Conservation (phyloP, 2,329 filamentous ascomycete genomes). For the Akanthomyces lecanii region DNA sequence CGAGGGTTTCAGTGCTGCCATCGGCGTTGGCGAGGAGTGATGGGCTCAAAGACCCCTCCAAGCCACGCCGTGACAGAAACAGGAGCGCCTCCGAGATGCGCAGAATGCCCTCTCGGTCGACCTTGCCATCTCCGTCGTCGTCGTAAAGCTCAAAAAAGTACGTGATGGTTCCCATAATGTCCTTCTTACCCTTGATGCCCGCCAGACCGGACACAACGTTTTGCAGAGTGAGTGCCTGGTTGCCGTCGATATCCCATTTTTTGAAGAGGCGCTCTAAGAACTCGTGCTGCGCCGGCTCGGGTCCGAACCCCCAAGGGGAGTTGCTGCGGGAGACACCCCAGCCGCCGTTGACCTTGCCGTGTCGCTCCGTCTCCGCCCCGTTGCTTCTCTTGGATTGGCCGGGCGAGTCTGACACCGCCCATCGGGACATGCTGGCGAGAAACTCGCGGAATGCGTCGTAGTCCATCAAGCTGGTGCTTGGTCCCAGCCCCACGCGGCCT, state of each 20-base stretch:
- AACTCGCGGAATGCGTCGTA: conserved; percentile 96
- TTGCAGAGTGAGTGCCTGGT: conserved; percentile 76
- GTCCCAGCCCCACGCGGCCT: conserved; percentile 80
- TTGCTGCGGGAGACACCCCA: conserved; percentile 41
- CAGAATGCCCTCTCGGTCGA: conserved; percentile 92
- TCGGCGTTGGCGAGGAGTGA: conserved; percentile 37
- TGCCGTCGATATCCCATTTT: conserved; percentile 79
- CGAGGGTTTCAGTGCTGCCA: conserved; percentile 42
- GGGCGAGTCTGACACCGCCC: conserved; percentile 87
- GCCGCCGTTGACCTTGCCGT: conserved; percentile 57
- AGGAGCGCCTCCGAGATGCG: conserved; percentile 90
- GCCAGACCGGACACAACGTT: conserved; percentile 90
- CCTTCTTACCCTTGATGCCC: conserved; percentile 83
- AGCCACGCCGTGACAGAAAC: conserved; percentile 83
- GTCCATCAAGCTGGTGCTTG: conserved; percentile 91
- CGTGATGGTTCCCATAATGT: conserved; percentile 96
- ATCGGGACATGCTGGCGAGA: conserved; percentile 80
- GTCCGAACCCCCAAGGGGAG: conserved; percentile 53
- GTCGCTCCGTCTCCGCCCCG: conserved; percentile 48
- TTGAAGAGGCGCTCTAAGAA: conserved; percentile 85
- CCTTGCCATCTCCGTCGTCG: conserved; percentile 82
- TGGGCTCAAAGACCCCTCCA: conserved; percentile 66
- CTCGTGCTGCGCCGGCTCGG: conserved; percentile 83
- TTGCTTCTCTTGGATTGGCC: conserved; percentile 49
- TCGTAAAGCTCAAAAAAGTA: conserved; percentile 99